Conservation (phyloP, 495 filamentous ascomycete species). For the Penicillium desertorum region DNA sequence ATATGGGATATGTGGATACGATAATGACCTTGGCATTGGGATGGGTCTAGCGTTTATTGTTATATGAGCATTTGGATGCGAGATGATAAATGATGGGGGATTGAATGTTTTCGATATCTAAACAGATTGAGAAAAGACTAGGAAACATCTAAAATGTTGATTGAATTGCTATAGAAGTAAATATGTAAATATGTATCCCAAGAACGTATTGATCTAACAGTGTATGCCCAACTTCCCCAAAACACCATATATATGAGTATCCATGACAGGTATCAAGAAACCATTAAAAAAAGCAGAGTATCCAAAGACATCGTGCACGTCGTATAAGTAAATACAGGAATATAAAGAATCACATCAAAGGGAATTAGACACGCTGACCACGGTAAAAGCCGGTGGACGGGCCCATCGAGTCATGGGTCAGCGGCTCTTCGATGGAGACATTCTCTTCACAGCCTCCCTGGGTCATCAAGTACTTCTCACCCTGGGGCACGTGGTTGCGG, state of each 20-base stretch:
- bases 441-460: slow-evolving; percentile 11
- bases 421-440: slow-evolving; percentile 37
- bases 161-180: neutral
- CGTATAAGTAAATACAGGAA: slow-evolving; percentile 4
- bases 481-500: slow-evolving; percentile 51
- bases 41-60: slow-evolving; percentile 1
- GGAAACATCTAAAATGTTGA: neutral
- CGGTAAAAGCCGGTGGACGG: slow-evolving; percentile 33
- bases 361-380: slow-evolving; percentile 24
- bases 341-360: neutral
- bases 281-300: slow-evolving; percentile 1
- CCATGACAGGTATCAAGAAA: neutral
- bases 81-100: slow-evolving; percentile 3
- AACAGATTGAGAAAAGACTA: neutral
- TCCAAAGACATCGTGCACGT: slow-evolving; percentile 6
- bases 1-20: slow-evolving; percentile 21
- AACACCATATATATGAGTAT: neutral
- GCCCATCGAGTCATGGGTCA: slow-evolving; percentile 42
- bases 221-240: slow-evolving; percentile 1
- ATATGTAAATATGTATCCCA: neutral
- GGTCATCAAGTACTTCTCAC: slow-evolving; percentile 39
- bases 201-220: neutral
- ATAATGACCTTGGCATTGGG: slow-evolving; percentile 18
- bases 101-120: neutral
- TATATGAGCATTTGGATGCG: neutral